Base-by-base conservation (phyloP, 495 filamentous ascomycete species). In the Penicillium malachiteum region DNA sequence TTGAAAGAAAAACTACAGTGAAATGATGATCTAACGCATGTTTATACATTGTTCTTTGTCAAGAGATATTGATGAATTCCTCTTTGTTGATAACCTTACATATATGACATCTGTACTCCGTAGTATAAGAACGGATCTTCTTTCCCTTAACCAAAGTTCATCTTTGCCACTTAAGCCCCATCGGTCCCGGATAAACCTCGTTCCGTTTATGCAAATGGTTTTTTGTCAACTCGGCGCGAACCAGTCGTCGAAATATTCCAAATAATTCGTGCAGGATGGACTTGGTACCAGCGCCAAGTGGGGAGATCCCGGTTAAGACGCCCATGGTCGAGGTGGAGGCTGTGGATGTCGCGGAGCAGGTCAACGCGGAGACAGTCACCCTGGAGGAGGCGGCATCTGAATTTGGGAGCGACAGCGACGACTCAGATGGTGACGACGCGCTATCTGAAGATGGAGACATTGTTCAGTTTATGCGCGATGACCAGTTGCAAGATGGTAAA, bases 371-470 rank as follows among this genome's bases (percentile, higher is more conserved):
- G 47, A 45, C 57, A 33, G 56, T 60, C 58, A 60, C 68, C 35
- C 37, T 68, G 48, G 59, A 68, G 52, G 65, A 60, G 12, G 64
- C 65, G 3, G 63, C 66, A 26, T 72, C 74, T 2, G 67, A 72
- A 47, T 76, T 82, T 16, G 81, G 86, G 48, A 80, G 84, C 14
- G 80, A 80, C 53, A 83, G 85, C 48, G 82, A 83, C 48, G 84
- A 84, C 31, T 80, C 84, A 31, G 86, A 87, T 44, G 79, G 78
- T 10, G 87, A 85, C 85, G 87, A 89, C 55, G 79, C 77, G 6
- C 77, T 84, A 46, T 90, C 87, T 18, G 67, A 91, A 7, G 87
- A 84, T 58, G 84, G 86, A 46, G 87, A 89, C 58, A 76, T 83
- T 14, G 70, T 92, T 37, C 84, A 87, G 52, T 75, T 85, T 47